Conservation (phyloP, 768 basidiomycete genomes). For the Lactifluus subvellereus region DNA sequence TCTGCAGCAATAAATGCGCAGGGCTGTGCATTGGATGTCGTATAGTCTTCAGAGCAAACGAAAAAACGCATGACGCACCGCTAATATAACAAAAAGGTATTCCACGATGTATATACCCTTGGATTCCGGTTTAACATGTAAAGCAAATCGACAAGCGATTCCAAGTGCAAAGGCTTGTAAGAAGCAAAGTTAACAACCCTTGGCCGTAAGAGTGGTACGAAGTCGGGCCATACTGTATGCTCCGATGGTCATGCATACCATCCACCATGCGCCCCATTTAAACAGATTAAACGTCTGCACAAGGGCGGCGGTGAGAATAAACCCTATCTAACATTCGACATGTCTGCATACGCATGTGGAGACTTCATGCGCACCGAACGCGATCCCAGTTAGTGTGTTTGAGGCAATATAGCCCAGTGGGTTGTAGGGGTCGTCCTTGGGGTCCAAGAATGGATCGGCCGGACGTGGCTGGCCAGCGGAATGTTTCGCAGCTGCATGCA, state of each 20-base stretch:
- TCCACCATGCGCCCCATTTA: constrained; percentile 25
- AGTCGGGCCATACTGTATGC: constrained; percentile 40
- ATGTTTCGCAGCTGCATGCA: background rate
- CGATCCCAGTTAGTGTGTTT: constrained; percentile 46
- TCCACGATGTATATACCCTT: constrained; percentile 48
- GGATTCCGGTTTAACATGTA: constrained; percentile 49
- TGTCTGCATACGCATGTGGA: background rate
- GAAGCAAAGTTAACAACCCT: background rate
- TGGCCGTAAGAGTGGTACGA: background rate
- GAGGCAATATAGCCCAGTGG: constrained; percentile 51
- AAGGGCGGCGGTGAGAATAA: background rate
- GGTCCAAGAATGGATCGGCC: constrained; percentile 43
- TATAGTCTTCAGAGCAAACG: background rate
- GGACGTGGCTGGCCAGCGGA: background rate
- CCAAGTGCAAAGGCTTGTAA: constrained; percentile 50
- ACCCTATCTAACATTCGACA: constrained; percentile 2
- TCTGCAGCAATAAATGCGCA: constrained; percentile 70
- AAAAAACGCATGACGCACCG: constrained; percentile 34
- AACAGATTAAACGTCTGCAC: constrained; percentile 6
- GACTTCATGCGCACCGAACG: constrained; percentile 35
- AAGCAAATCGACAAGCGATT: constrained; percentile 48
- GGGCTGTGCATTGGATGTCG: constrained; percentile 36
- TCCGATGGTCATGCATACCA: constrained; percentile 50
- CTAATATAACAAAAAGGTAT: constrained; percentile 56
- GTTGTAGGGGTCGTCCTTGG: constrained; percentile 48